These are phyloP conservation scores for Pelargonium citronellum DNA, from an alignment of 441 rosid species.

Conservation along the genomic window DNA sequence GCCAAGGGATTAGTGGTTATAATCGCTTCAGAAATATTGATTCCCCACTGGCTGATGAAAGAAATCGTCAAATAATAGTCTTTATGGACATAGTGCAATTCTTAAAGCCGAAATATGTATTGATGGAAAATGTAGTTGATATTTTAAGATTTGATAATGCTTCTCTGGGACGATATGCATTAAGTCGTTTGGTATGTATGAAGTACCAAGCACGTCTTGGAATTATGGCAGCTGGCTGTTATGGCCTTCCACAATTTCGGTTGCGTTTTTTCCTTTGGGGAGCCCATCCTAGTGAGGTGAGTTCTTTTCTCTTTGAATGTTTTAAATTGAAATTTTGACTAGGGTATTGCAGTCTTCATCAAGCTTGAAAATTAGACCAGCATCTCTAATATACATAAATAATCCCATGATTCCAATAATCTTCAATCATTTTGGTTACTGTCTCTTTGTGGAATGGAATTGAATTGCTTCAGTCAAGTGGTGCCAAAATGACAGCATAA, in stretches of 20 bases:
- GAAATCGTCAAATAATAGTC: conserved; percentile 53
- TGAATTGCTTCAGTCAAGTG: conserved; percentile 3
- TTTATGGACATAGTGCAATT: conserved; percentile 64
- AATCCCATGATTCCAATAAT: neutral
- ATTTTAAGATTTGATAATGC: conserved; percentile 53
- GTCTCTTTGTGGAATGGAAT: neutral
- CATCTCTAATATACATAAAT: neutral
- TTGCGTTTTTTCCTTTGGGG: conserved; percentile 83
- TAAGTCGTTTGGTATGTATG: conserved; percentile 54
- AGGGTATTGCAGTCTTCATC: conserved; percentile 1
- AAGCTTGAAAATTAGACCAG: neutral
- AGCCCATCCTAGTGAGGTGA: conserved; percentile 48
- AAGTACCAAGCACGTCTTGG: conserved; percentile 71
- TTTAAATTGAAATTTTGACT: neutral
- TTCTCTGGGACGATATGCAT: conserved; percentile 59
- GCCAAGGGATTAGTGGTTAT: conserved; percentile 85
- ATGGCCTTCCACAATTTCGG: conserved; percentile 81
- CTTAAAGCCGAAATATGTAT: conserved; percentile 55
- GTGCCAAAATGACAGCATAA: conserved; percentile 16
- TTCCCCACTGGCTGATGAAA: conserved; percentile 55
- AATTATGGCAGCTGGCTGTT: conserved; percentile 81
- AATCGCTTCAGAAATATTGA: conserved; percentile 55
- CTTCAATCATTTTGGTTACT: neutral
- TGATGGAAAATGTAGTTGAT: conserved; percentile 88
- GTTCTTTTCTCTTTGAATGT: neutral